Evolutionary conservation across 345 rosid species (phyloP), one percentile per base, ranked within the genome.

Genomic region (Boechera divaricarpa): DNA sequence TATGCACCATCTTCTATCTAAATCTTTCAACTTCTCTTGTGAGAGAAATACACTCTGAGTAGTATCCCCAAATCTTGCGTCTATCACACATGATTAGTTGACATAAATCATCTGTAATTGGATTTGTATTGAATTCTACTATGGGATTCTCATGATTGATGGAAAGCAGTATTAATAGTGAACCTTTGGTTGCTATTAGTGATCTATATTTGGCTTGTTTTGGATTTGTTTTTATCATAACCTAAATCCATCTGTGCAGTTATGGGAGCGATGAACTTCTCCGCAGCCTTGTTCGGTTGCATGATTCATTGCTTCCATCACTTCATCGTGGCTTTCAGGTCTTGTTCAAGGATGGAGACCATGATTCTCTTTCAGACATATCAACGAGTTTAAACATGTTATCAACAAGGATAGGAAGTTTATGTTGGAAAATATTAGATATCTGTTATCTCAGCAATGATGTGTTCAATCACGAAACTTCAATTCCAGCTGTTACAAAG

Each of bases 241-340:
- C 70, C 29, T 36, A 61, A 79, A 33, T 73, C 72, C 47, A 26
- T 70, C 75, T 63, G 41, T 82, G 86, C 90, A 95, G 99, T 78
- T 45, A 84, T 75, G 98, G 98, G 67, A 88, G 87, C 77, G 93
- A 86, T 69, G 99, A 92, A 69, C 74, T 92, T 83, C 85, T 95
- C 73, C 45, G 69, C 65, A 82, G 83, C 41, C 91, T 95, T 35
- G 85, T 85, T 71, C 86, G 74, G 64, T 81, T 95, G 84, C 97
- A 91, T 81, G 98, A 92, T 88, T 86, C 84, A 44, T 86, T 95
- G 59, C 81, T 95, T 80, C 96, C 98, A 62, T 89, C 97, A 39
- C 82, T 95, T 66, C 88, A 79, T 11, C 87, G 61, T 58, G 97
- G 94, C 53, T 87, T 89, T 55, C 84, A 26, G 58, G 75, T 80